phyloP scores from a whole-genome alignment of 2,329 filamentous ascomycete species.

The Aureobasidium sp. region DNA sequence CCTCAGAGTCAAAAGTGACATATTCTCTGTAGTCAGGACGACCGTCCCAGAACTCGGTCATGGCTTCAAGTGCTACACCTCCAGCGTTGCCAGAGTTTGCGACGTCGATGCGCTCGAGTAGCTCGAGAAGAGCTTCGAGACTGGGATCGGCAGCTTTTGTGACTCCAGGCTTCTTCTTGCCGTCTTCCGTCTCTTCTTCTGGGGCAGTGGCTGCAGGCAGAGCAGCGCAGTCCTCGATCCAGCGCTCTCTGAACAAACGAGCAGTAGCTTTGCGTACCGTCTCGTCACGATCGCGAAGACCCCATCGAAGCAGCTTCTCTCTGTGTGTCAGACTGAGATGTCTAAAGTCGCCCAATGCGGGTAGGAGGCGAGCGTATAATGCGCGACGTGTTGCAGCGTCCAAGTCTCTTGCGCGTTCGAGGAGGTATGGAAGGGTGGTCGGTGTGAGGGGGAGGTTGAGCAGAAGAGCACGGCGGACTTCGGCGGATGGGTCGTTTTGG shows the following conservation, averaged over 20 bases:
- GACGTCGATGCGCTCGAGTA: slow-evolving; percentile 89
- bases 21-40: slow-evolving; percentile 74
- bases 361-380: slow-evolving; percentile 79
- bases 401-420: slow-evolving; percentile 84
- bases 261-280: slow-evolving; percentile 88
- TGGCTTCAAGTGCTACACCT: slow-evolving; percentile 85
- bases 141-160: slow-evolving; percentile 54
- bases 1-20: slow-evolving; percentile 59
- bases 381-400: slow-evolving; percentile 78
- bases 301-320: slow-evolving; percentile 93
- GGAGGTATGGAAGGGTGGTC: slow-evolving; percentile 72
- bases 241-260: slow-evolving; percentile 85
- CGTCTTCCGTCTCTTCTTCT: slow-evolving; percentile 44
- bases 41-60: slow-evolving; percentile 94
- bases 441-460: slow-evolving; percentile 85
- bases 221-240: slow-evolving; percentile 91
- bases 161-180: slow-evolving; percentile 36
- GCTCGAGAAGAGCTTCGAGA: slow-evolving; percentile 77
- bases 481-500: slow-evolving; percentile 89
- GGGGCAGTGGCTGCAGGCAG: slow-evolving; percentile 53
- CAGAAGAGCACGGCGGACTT: slow-evolving; percentile 81
- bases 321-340: slow-evolving; percentile 89
- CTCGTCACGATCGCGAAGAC: slow-evolving; percentile 86
- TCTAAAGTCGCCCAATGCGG: slow-evolving; percentile 86
- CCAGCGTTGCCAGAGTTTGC: slow-evolving; percentile 84